A percentile compares a stretch with the other conserved stretches of the same genome.
Conservation (phyloP, 148 eudicot genomes). For the Camellia granthamiana region DNA sequence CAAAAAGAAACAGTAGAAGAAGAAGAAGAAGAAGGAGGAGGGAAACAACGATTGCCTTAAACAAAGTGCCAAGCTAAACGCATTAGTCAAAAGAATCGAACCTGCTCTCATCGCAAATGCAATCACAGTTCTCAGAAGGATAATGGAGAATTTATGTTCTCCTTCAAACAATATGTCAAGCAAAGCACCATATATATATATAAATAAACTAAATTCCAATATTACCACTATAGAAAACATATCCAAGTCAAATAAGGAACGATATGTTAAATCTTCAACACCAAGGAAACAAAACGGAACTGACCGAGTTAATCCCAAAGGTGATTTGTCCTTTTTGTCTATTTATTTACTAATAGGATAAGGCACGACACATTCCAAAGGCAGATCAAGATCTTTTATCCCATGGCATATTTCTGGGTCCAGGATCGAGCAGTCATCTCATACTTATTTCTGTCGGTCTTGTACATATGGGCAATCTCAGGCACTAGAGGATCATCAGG, state of each 20-base stretch:
- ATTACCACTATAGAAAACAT: constrained; percentile 4
- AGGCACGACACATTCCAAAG: background rate
- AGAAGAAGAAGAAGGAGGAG: no score
- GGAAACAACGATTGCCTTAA: no score
- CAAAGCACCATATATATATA: background rate
- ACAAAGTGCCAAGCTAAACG: no score
- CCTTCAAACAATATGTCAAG: background rate
- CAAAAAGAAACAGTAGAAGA: no score
- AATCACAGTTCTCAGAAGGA: no score
- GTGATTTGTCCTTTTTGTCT: constrained; percentile 3
- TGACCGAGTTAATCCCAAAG: background rate
- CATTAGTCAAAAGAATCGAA: no score
- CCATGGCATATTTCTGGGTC: constrained; percentile 56
- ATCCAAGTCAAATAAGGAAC: background rate
- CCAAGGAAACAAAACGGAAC: constrained; percentile 3
- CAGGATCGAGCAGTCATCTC: constrained; percentile 52
- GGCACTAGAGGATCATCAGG: constrained; percentile 55
- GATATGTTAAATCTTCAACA: constrained; percentile 5
- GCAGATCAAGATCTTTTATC: background rate
- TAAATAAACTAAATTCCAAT: background rate
- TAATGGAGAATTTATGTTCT: background rate
- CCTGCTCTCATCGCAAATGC: no score
- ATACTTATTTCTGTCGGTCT: constrained; percentile 45
- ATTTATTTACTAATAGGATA: constrained; percentile 17
- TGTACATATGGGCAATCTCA: constrained; percentile 52